Evolutionary conservation across 1,284 basidiomycete genomes (phyloP).

Genomic region (Schizophyllum commune): DNA sequence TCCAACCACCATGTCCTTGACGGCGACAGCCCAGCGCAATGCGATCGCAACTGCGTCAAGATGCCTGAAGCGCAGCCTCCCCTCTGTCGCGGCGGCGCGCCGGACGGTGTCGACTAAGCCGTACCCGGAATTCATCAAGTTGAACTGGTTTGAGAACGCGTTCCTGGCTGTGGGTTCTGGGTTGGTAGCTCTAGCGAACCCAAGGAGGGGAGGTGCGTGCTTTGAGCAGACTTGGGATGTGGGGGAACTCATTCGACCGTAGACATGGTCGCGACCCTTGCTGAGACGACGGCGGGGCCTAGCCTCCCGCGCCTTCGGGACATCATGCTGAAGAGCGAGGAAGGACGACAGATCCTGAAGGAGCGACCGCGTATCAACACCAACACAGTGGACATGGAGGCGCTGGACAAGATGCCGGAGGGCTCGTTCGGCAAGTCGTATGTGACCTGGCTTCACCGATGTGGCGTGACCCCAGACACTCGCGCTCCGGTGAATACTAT

Average conservation of each 20-base stretch:
- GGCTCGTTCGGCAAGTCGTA: conserved; percentile 88
- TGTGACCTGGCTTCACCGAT: conserved; percentile 84
- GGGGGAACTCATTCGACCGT: conserved; percentile 8
- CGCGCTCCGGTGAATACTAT: conserved; percentile 68
- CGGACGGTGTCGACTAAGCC: conserved; percentile 21
- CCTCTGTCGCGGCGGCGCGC: neutral
- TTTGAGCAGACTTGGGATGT: neutral
- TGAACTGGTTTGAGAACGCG: conserved; percentile 76
- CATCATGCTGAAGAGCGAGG: conserved; percentile 70
- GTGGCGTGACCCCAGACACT: conserved; percentile 93
- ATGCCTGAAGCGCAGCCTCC: neutral
- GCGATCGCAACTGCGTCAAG: too few relatives aligned
- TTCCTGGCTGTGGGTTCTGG: conserved; percentile 86
- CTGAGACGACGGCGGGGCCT: conserved; percentile 83
- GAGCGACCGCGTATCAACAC: conserved; percentile 81
- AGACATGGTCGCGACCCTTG: conserved; percentile 93
- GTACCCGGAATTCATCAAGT: conserved; percentile 76
- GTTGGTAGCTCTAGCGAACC: conserved; percentile 76
- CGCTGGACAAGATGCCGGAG: conserved; percentile 60
- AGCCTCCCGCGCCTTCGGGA: conserved; percentile 78
- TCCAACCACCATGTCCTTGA: neutral
- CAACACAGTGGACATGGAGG: conserved; percentile 66
- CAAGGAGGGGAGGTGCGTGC: conserved; percentile 74
- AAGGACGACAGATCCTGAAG: conserved; percentile 78
- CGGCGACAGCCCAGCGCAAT: neutral